Evolutionary conservation across 148 eudicot genomes (phyloP), one percentile per base, ranked within the genome.

Genomic region (Rhododendron kiyosumense): DNA sequence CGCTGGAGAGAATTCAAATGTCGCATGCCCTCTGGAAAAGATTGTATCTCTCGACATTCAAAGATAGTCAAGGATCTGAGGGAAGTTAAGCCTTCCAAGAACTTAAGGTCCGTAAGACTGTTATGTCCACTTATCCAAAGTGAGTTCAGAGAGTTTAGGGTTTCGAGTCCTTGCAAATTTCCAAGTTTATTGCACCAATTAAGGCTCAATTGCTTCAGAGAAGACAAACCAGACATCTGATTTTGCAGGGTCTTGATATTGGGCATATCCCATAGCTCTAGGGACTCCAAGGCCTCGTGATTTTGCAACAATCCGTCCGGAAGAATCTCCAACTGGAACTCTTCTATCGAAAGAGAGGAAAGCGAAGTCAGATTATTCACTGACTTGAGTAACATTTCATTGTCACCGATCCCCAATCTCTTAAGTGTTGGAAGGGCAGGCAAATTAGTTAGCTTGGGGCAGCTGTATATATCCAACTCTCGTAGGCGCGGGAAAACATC

Each of bases 261-360:
- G 17, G 9, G 20, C 28, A 43, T 24, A 14, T 0, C 0, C 2
- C 0, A 0, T 38, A 78, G 43, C 22, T 2, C 0, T 9, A 78
- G 32, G 13, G 54, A 43, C 20, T 78, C 34, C 48, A 78, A 26
- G 81, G 26, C 81, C 57, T 78, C 11, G 30, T 9, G 54, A 26
- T 24, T 79, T 45, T 79, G 81, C 9, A 79, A 46, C 32, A 79
- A 22, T 43, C 73, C n/a, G 2, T 36, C 79, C 1, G 26, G 79
- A 20, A 75, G 48, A 20, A 6, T 75, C 79, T 65, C 73, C 73
- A 18, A 75, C 79, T 7, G 45, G 7, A 20, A 20, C 4, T 7
- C 0, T 7, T 0, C 0, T 34, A 75, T 38, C 4, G 0, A 0
- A 49, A 79, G 61, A 3, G 12, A 48, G 63, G 61, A 24, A 48